Evolutionary conservation across 2,329 filamentous ascomycete genomes (phyloP).

Genomic region (Allantophomopsis cytisporea): DNA sequence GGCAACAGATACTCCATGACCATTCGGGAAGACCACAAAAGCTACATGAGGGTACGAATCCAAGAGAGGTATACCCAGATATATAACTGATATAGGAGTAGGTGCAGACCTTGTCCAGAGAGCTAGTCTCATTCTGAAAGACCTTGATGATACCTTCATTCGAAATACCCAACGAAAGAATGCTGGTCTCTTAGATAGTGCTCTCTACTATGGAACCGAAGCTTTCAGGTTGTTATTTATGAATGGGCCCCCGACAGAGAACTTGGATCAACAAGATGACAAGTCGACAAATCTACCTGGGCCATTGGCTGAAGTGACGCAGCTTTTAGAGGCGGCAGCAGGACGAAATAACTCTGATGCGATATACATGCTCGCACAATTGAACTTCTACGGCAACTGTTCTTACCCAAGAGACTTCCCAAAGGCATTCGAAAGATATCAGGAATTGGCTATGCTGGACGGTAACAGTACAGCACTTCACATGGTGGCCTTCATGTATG

Average conservation of each 20-base stretch:
- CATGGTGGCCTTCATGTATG: slow-evolving; percentile 93
- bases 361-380: slow-evolving; percentile 76
- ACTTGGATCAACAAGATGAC: slow-evolving; percentile 2
- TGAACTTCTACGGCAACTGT: slow-evolving; percentile 96
- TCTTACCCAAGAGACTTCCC: slow-evolving; percentile 73
- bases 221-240: slow-evolving; percentile 51
- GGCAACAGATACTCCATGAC: neutral
- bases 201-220: slow-evolving; percentile 46
- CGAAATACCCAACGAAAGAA: slow-evolving; percentile 27
- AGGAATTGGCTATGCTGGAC: slow-evolving; percentile 57
- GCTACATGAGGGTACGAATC: neutral
- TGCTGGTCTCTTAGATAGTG: slow-evolving; percentile 40
- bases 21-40: too few relatives aligned
- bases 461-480: slow-evolving; percentile 90
- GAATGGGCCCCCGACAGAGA: slow-evolving; percentile 34
- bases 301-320: slow-evolving; percentile 40
- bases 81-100: slow-evolving; percentile 3
- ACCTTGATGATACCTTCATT: slow-evolving; percentile 15
- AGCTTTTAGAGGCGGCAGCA: slow-evolving; percentile 43
- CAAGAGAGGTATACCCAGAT: too few relatives aligned
- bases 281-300: slow-evolving; percentile 27
- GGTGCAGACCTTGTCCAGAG: slow-evolving; percentile 19
- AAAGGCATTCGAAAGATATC: slow-evolving; percentile 69
- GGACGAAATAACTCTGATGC: slow-evolving; percentile 57
- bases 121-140: slow-evolving; percentile 19